These are phyloP conservation scores for Blastocystis sp. DNA, from an alignment of 352 stramenopile genomes.

Conservation along the genomic window DNA sequence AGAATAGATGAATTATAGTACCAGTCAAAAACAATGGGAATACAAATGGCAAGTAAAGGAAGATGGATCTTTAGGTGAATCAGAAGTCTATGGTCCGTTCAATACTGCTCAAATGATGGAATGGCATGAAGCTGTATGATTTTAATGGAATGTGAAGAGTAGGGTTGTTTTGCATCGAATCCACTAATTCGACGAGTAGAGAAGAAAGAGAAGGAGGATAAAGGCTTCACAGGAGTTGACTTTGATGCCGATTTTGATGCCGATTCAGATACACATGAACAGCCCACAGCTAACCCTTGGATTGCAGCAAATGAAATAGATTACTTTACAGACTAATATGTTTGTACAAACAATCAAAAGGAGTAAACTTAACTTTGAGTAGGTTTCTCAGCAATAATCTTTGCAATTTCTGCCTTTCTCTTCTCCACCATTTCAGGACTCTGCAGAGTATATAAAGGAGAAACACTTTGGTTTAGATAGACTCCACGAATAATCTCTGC, in stretches of 20 bases:
- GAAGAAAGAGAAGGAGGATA: background rate
- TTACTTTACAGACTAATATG: conserved; percentile 39
- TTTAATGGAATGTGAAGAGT: background rate
- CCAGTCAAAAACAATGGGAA: conserved; percentile 41
- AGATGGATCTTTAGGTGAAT: conserved; percentile 8
- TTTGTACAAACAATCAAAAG: conserved; percentile 1
- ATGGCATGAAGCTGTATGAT: conserved; percentile 18
- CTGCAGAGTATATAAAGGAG: conserved; percentile 16
- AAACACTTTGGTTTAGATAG: conserved; percentile 63
- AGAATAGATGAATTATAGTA: conserved; percentile 24
- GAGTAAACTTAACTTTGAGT: background rate
- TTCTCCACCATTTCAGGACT: conserved; percentile 30
- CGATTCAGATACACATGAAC: background rate
- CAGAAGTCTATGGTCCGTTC: conserved; percentile 25
- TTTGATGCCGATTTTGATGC: conserved; percentile 48
- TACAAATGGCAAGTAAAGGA: conserved; percentile 20
- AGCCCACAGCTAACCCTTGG: conserved; percentile 17
- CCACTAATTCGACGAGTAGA: conserved; percentile 40
- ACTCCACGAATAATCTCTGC: conserved; percentile 59
- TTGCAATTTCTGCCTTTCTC: conserved; percentile 23
- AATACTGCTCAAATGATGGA: conserved; percentile 53
- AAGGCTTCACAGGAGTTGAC: background rate
- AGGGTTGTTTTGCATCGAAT: conserved; percentile 38
- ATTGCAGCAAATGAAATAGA: conserved; percentile 32
- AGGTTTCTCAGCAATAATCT: background rate